Percentiles rank a stretch among this genome's conserved stretches.
These are phyloP conservation scores for Russula olivacea DNA, from an alignment of 768 basidiomycete genomes.

Conservation along the genomic window DNA sequence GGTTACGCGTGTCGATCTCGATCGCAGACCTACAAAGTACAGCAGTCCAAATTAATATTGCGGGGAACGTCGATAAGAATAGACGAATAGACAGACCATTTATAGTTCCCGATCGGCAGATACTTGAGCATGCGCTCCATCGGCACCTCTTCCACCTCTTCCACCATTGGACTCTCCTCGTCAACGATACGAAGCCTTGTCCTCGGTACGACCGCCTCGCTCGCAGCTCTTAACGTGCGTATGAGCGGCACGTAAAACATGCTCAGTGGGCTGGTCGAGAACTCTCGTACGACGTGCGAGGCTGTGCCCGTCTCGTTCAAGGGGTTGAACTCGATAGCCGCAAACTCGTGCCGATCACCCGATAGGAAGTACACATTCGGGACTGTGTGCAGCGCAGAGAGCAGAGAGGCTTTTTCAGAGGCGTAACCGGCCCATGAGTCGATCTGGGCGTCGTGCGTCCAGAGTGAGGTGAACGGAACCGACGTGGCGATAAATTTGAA, in stretches of 20 bases:
- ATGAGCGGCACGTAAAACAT: slow-evolving; percentile 63
- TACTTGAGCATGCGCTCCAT: slow-evolving; percentile 53
- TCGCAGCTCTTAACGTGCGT: slow-evolving; percentile 44
- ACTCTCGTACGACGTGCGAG: slow-evolving; percentile 47
- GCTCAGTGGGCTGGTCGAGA: slow-evolving; percentile 64
- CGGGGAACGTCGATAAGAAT: background rate
- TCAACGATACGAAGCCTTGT: slow-evolving; percentile 28
- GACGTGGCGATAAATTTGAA: slow-evolving; percentile 76
- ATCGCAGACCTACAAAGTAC: slow-evolving; percentile 51
- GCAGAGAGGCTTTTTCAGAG: slow-evolving; percentile 51
- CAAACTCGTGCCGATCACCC: slow-evolving; percentile 78
- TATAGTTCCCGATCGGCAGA: slow-evolving; percentile 57
- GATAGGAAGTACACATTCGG: slow-evolving; percentile 66
- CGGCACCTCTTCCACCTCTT: slow-evolving; percentile 39
- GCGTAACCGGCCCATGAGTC: slow-evolving; percentile 69
- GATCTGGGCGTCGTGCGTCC: slow-evolving; percentile 53
- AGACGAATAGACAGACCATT: slow-evolving; percentile 47
- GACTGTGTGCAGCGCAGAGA: slow-evolving; percentile 54
- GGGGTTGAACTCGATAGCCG: slow-evolving; percentile 55
- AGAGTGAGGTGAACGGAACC: slow-evolving; percentile 70
- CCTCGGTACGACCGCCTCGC: slow-evolving; percentile 40
- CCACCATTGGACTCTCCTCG: slow-evolving; percentile 27
- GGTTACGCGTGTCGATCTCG: slow-evolving; percentile 60
- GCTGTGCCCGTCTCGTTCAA: slow-evolving; percentile 26
- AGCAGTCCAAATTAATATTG: background rate